phyloP scores from a whole-genome alignment of 2,329 filamentous ascomycete genomes.

The Fusarium anthophilum region DNA sequence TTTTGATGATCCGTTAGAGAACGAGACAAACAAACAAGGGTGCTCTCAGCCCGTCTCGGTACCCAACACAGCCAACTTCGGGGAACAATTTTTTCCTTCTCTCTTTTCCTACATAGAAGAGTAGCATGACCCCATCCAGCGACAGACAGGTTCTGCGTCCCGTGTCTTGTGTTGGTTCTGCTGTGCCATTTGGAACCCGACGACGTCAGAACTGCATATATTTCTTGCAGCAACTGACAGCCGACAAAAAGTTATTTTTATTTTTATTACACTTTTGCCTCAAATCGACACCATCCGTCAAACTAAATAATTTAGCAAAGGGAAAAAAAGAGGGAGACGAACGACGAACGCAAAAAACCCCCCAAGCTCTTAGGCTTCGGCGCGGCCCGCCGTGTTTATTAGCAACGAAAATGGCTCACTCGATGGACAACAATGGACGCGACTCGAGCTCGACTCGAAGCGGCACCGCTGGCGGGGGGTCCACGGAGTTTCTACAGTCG shows the following conservation, averaged over 20 bases:
- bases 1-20: neutral
- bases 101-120: neutral
- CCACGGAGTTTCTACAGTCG: constrained; percentile 1
- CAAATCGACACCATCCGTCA: neutral
- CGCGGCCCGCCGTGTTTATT: constrained; percentile 23
- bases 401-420: constrained; percentile 20
- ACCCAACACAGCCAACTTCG: neutral
- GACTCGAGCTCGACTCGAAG: constrained; percentile 12
- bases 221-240: neutral
- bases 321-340: neutral
- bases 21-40: neutral
- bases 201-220: neutral
- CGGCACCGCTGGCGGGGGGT: constrained; percentile 13
- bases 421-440: constrained; percentile 7
- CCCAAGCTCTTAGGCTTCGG: constrained; percentile 17
- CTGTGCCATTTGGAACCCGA: neutral
- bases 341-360: neutral
- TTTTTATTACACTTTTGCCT: neutral
- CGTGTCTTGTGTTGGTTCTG: neutral
- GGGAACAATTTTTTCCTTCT: neutral
- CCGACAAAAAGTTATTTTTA: neutral
- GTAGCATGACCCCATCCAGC: neutral
- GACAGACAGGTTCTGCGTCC: neutral
- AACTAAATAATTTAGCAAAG: constrained; percentile 11
- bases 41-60: neutral